A percentile compares a stretch with the other conserved stretches of the same genome.
phyloP scores from a whole-genome alignment of 345 rosid genomes.

The Capsella bursapastoris region DNA sequence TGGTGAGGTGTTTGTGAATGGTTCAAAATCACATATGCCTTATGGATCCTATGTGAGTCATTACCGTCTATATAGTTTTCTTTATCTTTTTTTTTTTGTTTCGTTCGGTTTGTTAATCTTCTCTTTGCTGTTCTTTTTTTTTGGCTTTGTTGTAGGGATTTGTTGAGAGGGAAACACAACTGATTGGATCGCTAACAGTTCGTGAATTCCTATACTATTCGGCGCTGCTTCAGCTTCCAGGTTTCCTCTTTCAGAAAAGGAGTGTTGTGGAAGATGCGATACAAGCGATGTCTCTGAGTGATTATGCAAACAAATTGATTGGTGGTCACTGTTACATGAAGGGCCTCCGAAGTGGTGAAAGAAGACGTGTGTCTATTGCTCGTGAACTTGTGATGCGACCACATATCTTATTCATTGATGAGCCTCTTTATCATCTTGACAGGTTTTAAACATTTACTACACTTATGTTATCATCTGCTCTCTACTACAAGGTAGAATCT shows the following conservation, averaged over 20 bases:
- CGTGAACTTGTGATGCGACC: slow-evolving; percentile 99
- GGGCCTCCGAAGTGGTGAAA: slow-evolving; percentile 89
- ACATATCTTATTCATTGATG: slow-evolving; percentile 84
- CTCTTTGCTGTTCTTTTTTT: background rate
- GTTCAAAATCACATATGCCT: slow-evolving; percentile 68
- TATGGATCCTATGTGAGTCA: slow-evolving; percentile 93
- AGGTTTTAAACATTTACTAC: slow-evolving; percentile 50
- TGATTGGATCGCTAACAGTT: slow-evolving; percentile 92
- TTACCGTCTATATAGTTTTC: background rate
- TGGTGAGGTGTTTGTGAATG: slow-evolving; percentile 90
- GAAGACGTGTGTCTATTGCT: slow-evolving; percentile 97
- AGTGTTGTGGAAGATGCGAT: slow-evolving; percentile 97
- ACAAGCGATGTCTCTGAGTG: slow-evolving; percentile 90
- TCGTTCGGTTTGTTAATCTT: background rate
- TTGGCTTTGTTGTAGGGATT: slow-evolving; percentile 63
- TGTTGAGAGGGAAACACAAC: slow-evolving; percentile 81
- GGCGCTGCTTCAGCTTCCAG: slow-evolving; percentile 96
- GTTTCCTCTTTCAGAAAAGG: slow-evolving; percentile 90
- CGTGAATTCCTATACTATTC: slow-evolving; percentile 91
- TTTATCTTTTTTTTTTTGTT: slow-evolving; percentile 3
- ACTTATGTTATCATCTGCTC: slow-evolving; percentile 6
- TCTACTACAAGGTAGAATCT: background rate
- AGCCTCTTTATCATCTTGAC: slow-evolving; percentile 98
- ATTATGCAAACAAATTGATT: slow-evolving; percentile 90
- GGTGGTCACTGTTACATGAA: slow-evolving; percentile 98